Evolutionary conservation across 257 asterid genomes (phyloP).

Genomic region (Asclepias syriaca): DNA sequence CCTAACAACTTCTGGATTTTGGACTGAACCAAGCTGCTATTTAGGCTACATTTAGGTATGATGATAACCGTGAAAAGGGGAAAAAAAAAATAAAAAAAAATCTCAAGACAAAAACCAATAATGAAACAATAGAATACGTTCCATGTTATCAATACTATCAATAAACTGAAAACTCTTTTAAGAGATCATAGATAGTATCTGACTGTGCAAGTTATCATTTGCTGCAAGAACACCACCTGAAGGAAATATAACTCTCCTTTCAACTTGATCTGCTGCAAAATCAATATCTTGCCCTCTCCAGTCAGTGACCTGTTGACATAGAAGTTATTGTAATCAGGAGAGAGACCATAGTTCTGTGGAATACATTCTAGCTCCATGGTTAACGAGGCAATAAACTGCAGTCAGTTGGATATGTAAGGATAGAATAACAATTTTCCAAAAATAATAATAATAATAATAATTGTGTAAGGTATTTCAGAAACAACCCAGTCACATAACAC

Average conservation of each 20-base stretch:
- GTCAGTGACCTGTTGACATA: slow-evolving; percentile 62
- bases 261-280: slow-evolving; percentile 59
- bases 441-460: no score
- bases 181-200: slow-evolving; percentile 50
- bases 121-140: neutral
- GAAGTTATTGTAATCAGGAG: neutral
- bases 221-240: slow-evolving; percentile 74
- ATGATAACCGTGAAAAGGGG: neutral
- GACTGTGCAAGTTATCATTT: slow-evolving; percentile 51
- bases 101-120: neutral
- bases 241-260: slow-evolving; percentile 65
- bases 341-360: neutral
- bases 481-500: neutral
- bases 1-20: neutral
- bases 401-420: neutral
- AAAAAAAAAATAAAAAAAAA: neutral
- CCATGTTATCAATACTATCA: neutral
- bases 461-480: neutral
- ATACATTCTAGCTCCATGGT: neutral
- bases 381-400: neutral
- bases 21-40: neutral
- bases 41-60: neutral
- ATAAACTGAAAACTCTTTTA: slow-evolving; percentile 25
- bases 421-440: neutral
- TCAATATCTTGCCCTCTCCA: slow-evolving; percentile 70